phyloP scores from a whole-genome alignment of 1,284 basidiomycete species.

The Apiotrichum siamense region DNA sequence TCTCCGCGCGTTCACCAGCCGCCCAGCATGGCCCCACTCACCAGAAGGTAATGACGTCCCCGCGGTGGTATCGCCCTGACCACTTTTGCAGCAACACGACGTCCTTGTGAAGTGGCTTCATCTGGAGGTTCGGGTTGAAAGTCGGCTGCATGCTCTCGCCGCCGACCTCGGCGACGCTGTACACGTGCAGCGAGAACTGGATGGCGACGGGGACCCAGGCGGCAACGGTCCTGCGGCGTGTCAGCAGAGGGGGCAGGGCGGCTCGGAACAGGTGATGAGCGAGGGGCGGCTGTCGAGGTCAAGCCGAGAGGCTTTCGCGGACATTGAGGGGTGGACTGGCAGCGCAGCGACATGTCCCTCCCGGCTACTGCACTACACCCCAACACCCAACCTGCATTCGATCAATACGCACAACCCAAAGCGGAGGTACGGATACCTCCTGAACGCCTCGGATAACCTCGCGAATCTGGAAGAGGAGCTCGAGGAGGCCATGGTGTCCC shows the following conservation, averaged over 20 bases:
- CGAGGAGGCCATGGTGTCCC: too few species aligned
- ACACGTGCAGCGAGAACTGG: conserved; percentile 50
- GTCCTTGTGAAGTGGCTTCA: conserved; percentile 46
- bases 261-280: too few species aligned
- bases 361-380: too few species aligned
- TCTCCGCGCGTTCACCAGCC: too few species aligned
- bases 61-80: conserved; percentile 41
- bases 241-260: conserved; percentile 1
- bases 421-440: neutral
- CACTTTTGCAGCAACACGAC: conserved; percentile 52
- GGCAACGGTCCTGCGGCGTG: conserved; percentile 23
- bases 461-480: too few species aligned
- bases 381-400: too few species aligned
- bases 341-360: too few species aligned
- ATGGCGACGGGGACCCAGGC: conserved; percentile 52
- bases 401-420: neutral
- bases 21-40: too few species aligned
- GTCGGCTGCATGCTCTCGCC: conserved; percentile 51
- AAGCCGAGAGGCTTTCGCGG: too few species aligned
- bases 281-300: too few species aligned
- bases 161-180: conserved; percentile 48
- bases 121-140: conserved; percentile 47
- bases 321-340: too few species aligned
- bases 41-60: conserved; percentile 53
- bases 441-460: too few species aligned